A percentile compares a stretch with the other conserved stretches of the same genome.
Evolutionary conservation across 1,139 yeast genomes (phyloP).

Genomic region (Debaryomyces sp.): DNA sequence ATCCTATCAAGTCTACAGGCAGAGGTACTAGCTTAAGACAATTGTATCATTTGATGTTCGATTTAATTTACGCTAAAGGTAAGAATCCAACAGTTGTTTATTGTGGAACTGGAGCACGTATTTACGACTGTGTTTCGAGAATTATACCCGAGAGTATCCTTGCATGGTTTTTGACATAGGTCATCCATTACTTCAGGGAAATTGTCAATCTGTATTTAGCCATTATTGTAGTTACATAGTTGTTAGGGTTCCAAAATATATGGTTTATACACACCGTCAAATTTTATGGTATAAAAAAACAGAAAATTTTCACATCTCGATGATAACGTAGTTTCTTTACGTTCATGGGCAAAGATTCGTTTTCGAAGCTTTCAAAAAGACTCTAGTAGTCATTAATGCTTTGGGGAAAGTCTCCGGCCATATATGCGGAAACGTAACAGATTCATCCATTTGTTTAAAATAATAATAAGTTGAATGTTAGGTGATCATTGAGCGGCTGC

Average conservation of each 20-base stretch:
- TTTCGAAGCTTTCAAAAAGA: slow-evolving; percentile 77
- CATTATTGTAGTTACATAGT: background rate
- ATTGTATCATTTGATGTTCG: slow-evolving; percentile 59
- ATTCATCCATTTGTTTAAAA: slow-evolving; percentile 35
- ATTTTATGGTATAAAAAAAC: background rate
- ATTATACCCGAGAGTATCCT: slow-evolving; percentile 38
- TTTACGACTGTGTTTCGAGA: slow-evolving; percentile 39
- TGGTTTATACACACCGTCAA: slow-evolving; percentile 8
- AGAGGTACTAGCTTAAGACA: slow-evolving; percentile 46
- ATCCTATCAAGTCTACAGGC: slow-evolving; percentile 38
- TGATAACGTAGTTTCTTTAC: slow-evolving; percentile 32
- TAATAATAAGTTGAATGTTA: background rate
- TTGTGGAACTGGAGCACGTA: slow-evolving; percentile 55
- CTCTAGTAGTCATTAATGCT: slow-evolving; percentile 45
- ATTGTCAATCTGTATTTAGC: background rate
- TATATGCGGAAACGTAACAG: slow-evolving; percentile 63
- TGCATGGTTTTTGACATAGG: slow-evolving; percentile 22
- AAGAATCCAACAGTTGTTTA: slow-evolving; percentile 39
- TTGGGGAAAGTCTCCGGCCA: slow-evolving; percentile 98
- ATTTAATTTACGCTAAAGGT: slow-evolving; percentile 44
- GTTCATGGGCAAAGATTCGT: slow-evolving; percentile 78
- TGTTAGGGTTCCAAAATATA: slow-evolving; percentile 3
- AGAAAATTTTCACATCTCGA: slow-evolving; percentile 10
- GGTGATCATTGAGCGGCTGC: slow-evolving; percentile 1
- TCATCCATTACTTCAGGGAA: background rate